A percentile compares a stretch with the other conserved stretches of the same genome.
These are phyloP conservation scores for Apophysomyces sp. DNA, from an alignment of 371 early-diverging fungal genomes.

Conservation along the genomic window DNA sequence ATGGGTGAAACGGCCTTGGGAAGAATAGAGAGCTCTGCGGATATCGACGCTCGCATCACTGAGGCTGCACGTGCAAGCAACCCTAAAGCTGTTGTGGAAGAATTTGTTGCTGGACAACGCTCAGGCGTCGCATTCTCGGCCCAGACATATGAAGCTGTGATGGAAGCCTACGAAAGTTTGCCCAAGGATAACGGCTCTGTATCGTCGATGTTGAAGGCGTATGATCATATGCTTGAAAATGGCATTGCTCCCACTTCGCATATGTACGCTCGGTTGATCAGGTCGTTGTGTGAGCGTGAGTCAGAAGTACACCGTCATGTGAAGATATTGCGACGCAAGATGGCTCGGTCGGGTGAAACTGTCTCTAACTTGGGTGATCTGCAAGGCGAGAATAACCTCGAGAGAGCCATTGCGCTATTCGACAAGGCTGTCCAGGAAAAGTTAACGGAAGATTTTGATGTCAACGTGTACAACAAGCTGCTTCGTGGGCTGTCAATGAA, in stretches of 20 bases:
- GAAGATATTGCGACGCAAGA: constrained; percentile 25
- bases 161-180: constrained; percentile 41
- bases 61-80: constrained; percentile 25
- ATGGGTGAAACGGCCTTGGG: constrained; percentile 4
- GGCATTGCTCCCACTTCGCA: constrained; percentile 38
- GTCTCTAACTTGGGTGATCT: constrained; percentile 14
- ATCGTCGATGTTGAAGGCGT: constrained; percentile 38
- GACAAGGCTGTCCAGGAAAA: constrained; percentile 36
- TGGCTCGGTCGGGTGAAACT: constrained; percentile 21
- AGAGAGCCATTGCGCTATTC: constrained; percentile 45
- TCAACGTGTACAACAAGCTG: constrained; percentile 42
- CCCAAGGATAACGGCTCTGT: constrained; percentile 31
- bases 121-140: constrained; percentile 26
- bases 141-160: constrained; percentile 48
- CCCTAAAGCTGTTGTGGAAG: constrained; percentile 24
- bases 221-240: constrained; percentile 43
- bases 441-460: constrained; percentile 38
- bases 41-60: constrained; percentile 29
- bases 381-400: constrained; percentile 38
- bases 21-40: constrained; percentile 13
- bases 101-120: constrained; percentile 29
- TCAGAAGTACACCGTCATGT: constrained; percentile 39
- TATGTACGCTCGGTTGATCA: constrained; percentile 46
- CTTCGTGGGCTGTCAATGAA: constrained; percentile 35
- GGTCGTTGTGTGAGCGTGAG: constrained; percentile 38